phyloP scores from a whole-genome alignment of 2,329 filamentous ascomycete genomes.

The Penicillium sp. region DNA sequence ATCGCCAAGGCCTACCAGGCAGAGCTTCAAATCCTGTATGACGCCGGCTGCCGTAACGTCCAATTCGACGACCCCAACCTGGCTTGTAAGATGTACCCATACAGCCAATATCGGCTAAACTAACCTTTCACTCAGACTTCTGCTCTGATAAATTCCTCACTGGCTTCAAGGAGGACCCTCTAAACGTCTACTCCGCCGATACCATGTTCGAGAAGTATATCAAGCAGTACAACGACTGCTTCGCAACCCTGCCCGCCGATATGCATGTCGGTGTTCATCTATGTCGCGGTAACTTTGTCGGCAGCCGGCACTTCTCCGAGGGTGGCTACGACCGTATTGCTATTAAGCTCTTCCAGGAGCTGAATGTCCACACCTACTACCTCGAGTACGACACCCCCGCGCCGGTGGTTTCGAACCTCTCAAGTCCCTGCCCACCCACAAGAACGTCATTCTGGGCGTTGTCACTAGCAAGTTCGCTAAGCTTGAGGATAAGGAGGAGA shows the following conservation, averaged over 20 bases:
- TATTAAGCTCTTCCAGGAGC: conserved; percentile 62
- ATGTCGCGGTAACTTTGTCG: conserved; percentile 66
- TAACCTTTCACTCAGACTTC: conserved; percentile 56
- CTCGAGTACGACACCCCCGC: conserved; percentile 67
- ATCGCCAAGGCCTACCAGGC: conserved; percentile 65
- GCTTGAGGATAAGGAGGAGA: conserved; percentile 63
- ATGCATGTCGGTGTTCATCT: conserved; percentile 77
- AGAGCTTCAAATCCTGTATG: conserved; percentile 62
- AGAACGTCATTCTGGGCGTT: conserved; percentile 64
- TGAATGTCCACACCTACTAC: conserved; percentile 67
- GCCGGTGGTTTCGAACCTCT: conserved; percentile 67
- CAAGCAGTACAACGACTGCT: conserved; percentile 70
- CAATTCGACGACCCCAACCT: conserved; percentile 68
- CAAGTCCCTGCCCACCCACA: conserved; percentile 59
- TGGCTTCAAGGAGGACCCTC: conserved; percentile 66
- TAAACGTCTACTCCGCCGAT: conserved; percentile 67
- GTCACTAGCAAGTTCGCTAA: conserved; percentile 63
- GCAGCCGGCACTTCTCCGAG: conserved; percentile 65
- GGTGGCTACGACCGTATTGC: conserved; percentile 68
- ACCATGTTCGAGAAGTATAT: conserved; percentile 75
- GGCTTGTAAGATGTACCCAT: conserved; percentile 51
- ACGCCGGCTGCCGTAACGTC: conserved; percentile 64
- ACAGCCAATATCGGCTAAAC: neutral
- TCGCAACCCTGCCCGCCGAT: conserved; percentile 63
- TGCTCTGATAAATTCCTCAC: conserved; percentile 70